These are phyloP conservation scores for Linnemannia exigua DNA, from an alignment of 192 early-diverging fungal genomes.

Conservation along the genomic window DNA sequence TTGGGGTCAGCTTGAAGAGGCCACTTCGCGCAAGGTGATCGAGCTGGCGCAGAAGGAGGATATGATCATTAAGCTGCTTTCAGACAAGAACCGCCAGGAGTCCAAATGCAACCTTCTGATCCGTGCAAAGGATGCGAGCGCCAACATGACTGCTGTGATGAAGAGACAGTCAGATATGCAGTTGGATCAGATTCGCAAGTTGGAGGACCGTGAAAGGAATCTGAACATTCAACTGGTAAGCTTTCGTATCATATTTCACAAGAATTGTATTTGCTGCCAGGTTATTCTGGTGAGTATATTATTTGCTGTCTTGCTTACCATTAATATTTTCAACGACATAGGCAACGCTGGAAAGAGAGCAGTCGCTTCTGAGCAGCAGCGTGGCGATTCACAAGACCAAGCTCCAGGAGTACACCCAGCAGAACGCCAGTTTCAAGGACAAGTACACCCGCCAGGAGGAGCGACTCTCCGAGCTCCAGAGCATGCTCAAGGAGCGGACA, in stretches of 20 bases:
- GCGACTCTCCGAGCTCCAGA: slow-evolving; percentile 52
- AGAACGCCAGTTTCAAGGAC: slow-evolving; percentile 49
- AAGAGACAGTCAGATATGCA: slow-evolving; percentile 90
- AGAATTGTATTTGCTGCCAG: background rate
- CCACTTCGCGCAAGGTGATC: slow-evolving; percentile 86
- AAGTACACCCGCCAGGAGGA: slow-evolving; percentile 49
- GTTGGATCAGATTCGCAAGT: slow-evolving; percentile 84
- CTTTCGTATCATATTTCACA: background rate
- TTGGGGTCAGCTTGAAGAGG: slow-evolving; percentile 89
- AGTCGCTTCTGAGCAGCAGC: slow-evolving; percentile 36
- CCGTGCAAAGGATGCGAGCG: slow-evolving; percentile 80
- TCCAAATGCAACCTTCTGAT: slow-evolving; percentile 87
- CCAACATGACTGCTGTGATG: slow-evolving; percentile 80
- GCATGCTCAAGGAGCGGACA: slow-evolving; percentile 75
- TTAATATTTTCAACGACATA: slow-evolving; percentile 15
- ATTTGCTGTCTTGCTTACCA: background rate
- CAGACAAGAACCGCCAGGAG: slow-evolving; percentile 90
- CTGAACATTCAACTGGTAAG: slow-evolving; percentile 66
- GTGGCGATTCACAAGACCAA: slow-evolving; percentile 38
- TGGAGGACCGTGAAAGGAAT: slow-evolving; percentile 86
- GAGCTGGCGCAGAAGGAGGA: slow-evolving; percentile 85
- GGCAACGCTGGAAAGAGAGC: slow-evolving; percentile 51
- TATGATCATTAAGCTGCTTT: slow-evolving; percentile 78
- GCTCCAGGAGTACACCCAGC: slow-evolving; percentile 43
- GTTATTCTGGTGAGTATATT: background rate